phyloP scores from a whole-genome alignment of 495 filamentous ascomycete genomes.

The Friedmanniomyces endolithicus region DNA sequence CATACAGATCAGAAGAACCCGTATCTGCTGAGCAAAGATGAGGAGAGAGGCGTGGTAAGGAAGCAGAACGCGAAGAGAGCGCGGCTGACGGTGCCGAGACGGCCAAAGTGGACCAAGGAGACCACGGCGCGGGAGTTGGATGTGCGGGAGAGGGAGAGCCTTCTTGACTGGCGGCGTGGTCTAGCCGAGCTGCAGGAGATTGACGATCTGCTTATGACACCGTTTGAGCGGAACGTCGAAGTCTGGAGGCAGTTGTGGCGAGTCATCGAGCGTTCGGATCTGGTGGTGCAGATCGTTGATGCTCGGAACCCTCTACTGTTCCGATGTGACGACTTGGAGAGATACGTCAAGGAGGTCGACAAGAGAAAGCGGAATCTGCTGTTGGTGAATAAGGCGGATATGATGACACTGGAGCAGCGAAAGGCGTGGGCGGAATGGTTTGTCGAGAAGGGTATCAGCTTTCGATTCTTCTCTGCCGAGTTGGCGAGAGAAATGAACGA shows the following conservation, averaged over 20 bases:
- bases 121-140: slow-evolving; percentile 80
- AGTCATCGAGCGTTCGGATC: slow-evolving; percentile 91
- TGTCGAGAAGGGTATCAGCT: slow-evolving; percentile 64
- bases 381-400: slow-evolving; percentile 97
- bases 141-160: slow-evolving; percentile 59
- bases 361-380: slow-evolving; percentile 79
- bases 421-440: slow-evolving; percentile 83
- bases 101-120: slow-evolving; percentile 72
- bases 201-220: slow-evolving; percentile 91
- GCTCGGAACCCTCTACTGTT: slow-evolving; percentile 90
- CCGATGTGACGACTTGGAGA: slow-evolving; percentile 83
- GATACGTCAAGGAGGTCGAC: slow-evolving; percentile 87
- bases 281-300: slow-evolving; percentile 98
- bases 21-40: slow-evolving; percentile 76
- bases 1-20: slow-evolving; percentile 91
- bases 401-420: slow-evolving; percentile 86
- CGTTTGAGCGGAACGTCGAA: slow-evolving; percentile 94
- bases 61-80: slow-evolving; percentile 72
- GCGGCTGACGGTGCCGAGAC: slow-evolving; percentile 74
- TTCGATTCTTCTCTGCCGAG: slow-evolving; percentile 89
- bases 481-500: slow-evolving; percentile 83
- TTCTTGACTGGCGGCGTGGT: slow-evolving; percentile 81
- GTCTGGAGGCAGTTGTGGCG: slow-evolving; percentile 98
- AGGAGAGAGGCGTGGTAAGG: slow-evolving; percentile 61
- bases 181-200: slow-evolving; percentile 86